A percentile compares a stretch with the other conserved stretches of the same genome.
These are phyloP conservation scores for Termitomyces sp. DNA, from an alignment of 768 basidiomycete species.

Conservation along the genomic window DNA sequence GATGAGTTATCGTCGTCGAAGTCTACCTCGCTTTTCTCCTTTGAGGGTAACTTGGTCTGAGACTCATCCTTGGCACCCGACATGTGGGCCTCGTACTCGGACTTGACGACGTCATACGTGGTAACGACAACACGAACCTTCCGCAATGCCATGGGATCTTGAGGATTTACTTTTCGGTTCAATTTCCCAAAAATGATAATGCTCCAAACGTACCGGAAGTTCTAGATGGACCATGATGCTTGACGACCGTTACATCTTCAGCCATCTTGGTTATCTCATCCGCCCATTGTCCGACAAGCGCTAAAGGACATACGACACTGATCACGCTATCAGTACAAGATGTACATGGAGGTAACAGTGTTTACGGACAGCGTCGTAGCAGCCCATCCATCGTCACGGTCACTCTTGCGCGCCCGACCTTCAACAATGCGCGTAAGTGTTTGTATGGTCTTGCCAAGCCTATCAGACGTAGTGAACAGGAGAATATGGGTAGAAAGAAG, in stretches of 20 bases:
- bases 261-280: slow-evolving; percentile 75
- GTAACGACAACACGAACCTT: slow-evolving; percentile 75
- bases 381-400: slow-evolving; percentile 68
- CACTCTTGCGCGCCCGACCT: slow-evolving; percentile 62
- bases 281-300: slow-evolving; percentile 89
- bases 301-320: slow-evolving; percentile 85
- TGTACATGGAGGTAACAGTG: background rate
- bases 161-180: background rate
- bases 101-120: slow-evolving; percentile 79
- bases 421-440: slow-evolving; percentile 84
- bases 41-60: slow-evolving; percentile 36
- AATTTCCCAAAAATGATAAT: background rate
- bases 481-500: background rate
- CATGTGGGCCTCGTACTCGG: slow-evolving; percentile 59
- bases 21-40: slow-evolving; percentile 29
- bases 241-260: slow-evolving; percentile 57
- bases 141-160: slow-evolving; percentile 51
- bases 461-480: slow-evolving; percentile 19
- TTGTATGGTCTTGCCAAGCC: slow-evolving; percentile 89
- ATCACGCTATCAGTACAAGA: background rate
- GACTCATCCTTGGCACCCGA: slow-evolving; percentile 51
- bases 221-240: slow-evolving; percentile 79
- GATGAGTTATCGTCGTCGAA: slow-evolving; percentile 30
- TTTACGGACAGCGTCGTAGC: slow-evolving; percentile 60
- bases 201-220: slow-evolving; percentile 47